Evolutionary conservation across 108 stramenopile genomes (phyloP), one percentile per base, ranked within the genome.

Genomic region (Mayamaea pseudoterrestris): DNA sequence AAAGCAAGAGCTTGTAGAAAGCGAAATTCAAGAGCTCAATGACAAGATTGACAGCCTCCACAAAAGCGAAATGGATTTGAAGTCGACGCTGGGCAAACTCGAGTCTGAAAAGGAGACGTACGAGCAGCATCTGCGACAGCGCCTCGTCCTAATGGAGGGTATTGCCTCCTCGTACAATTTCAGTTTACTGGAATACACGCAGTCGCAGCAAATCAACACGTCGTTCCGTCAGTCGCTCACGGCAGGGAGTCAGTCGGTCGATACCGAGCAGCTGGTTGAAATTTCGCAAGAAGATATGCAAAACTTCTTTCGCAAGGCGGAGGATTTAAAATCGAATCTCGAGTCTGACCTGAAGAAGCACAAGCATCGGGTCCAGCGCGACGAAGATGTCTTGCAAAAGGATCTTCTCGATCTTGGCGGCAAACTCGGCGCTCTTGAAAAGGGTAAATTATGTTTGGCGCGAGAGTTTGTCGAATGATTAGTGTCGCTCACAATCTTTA

Each of bases 111-210:
- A 59, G 50, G 71, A 80, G 25, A 47, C 63, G 0, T 65, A 82
- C 35, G 44, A 47, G 26, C 42, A 61, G 12, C 29, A 63, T 11
- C 61, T 71, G 22, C 59, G 51, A 7, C 18, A 57, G 21, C 80
- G 88, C 26, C 69, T 67, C 41, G 60, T 65, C 13, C 66, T 73
- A 41, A 80, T 90, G 83, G 76, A 79, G 27, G 65, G 61, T 21
- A 60, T 80, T 18, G 71, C 63, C 20, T 62, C 62, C 11, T 59
- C 53, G 6, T 78, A 71, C 44, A 55, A 61, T 2, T 51, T 85
- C 3, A n/a, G n/a, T n/a, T n/a, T n/a, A n/a, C n/a, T n/a, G n/a
- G n/a, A n/a, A n/a, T n/a, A n/a, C n/a, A n/a, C n/a, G n/a, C n/a
- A n/a, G n/a, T n/a, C n/a, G n/a, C n/a, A n/a, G n/a, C 79, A 89